phyloP scores from a whole-genome alignment of 129 eudicot genomes.

The Scalesia atractyloides region DNA sequence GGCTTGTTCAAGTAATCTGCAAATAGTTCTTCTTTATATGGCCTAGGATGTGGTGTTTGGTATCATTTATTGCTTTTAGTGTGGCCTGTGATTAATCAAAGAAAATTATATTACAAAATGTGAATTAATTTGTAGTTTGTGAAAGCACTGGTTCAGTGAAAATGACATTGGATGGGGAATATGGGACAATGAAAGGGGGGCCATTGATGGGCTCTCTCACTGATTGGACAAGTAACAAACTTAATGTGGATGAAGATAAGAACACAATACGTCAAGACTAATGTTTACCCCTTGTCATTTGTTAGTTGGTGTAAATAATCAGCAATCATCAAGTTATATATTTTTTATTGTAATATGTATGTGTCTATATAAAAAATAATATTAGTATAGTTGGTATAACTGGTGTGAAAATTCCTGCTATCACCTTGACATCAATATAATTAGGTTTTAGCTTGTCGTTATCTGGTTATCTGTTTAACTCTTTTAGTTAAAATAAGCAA shows the following conservation, averaged over 20 bases:
- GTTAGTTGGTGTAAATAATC: not conserved
- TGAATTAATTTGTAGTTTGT: not conserved
- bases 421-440: too few relatives aligned
- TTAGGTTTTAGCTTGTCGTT: too few relatives aligned
- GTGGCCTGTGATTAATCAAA: not conserved
- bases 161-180: conserved; percentile 15
- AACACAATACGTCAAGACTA: not conserved
- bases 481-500: too few relatives aligned
- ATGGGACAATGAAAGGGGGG: conserved; percentile 14
- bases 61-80: conserved; percentile 13
- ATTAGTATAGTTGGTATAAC: too few relatives aligned
- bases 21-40: conserved; percentile 22
- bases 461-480: too few relatives aligned
- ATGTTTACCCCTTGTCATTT: not conserved
- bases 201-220: conserved; percentile 21
- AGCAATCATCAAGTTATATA: not conserved
- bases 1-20: conserved; percentile 12
- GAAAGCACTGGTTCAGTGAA: conserved; percentile 12
- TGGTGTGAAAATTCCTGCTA: too few relatives aligned
- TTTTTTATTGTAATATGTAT: not conserved
- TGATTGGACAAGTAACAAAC: conserved; percentile 24
- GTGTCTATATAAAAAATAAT: too few relatives aligned
- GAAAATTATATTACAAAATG: not conserved
- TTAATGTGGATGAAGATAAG: not conserved
- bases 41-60: conserved; percentile 15